Evolutionary conservation across 257 asterid species (phyloP).

Genomic region (Anisodus acutangulus): DNA sequence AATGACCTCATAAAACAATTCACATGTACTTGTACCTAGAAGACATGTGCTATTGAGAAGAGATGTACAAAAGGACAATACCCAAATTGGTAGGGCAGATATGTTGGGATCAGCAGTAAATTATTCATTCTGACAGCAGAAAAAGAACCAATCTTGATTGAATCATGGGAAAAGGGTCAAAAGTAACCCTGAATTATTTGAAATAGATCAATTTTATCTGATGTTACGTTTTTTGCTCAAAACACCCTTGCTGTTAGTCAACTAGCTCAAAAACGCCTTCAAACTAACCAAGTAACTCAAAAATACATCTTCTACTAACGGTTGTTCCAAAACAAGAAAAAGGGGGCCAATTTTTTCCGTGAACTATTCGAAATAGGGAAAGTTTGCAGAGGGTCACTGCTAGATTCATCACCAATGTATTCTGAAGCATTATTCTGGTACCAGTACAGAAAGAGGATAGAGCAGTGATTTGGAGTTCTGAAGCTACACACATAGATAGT

Average conservation of each 20-base stretch:
- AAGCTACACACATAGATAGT: background rate
- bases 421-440: background rate
- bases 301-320: no score
- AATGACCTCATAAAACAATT: background rate
- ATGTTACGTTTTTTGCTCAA: no score
- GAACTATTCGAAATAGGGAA: no score
- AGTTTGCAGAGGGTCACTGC: no score
- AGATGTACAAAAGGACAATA: background rate
- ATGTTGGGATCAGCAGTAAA: background rate
- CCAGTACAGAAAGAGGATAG: background rate
- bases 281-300: no score
- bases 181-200: no score
- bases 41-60: background rate
- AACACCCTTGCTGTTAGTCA: no score
- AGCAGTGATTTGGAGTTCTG: background rate
- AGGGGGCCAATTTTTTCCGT: no score
- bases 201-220: no score
- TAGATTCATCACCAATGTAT: background rate
- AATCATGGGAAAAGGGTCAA: no score
- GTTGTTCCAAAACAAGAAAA: no score
- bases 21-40: background rate
- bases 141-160: background rate
- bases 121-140: background rate
- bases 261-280: no score
- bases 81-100: conserved; percentile 3